These are phyloP conservation scores for Sapria himalayana DNA, from an alignment of 345 rosid species.

Conservation along the genomic window DNA sequence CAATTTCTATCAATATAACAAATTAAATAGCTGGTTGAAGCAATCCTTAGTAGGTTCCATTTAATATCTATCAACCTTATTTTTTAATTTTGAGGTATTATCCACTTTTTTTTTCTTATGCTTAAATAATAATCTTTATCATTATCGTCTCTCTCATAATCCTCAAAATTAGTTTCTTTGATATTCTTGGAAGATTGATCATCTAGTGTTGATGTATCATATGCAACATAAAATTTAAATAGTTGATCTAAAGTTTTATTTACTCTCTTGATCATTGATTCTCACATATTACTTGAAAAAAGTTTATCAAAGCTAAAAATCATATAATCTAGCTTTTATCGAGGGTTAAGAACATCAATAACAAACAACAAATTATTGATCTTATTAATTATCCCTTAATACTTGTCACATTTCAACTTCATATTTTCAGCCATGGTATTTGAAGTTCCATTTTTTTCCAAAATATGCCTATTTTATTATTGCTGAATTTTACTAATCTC, in stretches of 20 bases:
- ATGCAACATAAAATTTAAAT: too few relatives aligned
- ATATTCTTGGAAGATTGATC: too few relatives aligned
- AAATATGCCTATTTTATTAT: slow-evolving; percentile 9
- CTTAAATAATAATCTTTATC: too few relatives aligned
- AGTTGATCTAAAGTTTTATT: too few relatives aligned
- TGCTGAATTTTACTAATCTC: slow-evolving; percentile 9
- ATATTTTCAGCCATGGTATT: slow-evolving; percentile 10
- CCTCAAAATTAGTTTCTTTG: too few relatives aligned
- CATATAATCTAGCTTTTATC: slow-evolving; percentile 11
- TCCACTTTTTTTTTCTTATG: too few relatives aligned
- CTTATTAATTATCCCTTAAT: slow-evolving; percentile 13
- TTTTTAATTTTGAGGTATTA: too few relatives aligned
- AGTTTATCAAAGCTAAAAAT: slow-evolving; percentile 13
- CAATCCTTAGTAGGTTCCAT: slow-evolving; percentile 13
- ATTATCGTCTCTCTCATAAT: slow-evolving; percentile 5
- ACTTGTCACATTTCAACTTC: slow-evolving; percentile 8
- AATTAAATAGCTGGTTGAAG: slow-evolving; percentile 12
- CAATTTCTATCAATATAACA: slow-evolving; percentile 9
- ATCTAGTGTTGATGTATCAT: slow-evolving; percentile 6
- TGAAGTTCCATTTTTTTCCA: too few relatives aligned
- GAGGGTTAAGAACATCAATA: slow-evolving; percentile 14
- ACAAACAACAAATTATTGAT: slow-evolving; percentile 10
- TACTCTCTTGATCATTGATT: too few relatives aligned
- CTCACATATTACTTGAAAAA: slow-evolving; percentile 9
- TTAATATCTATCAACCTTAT: too few relatives aligned